Base-by-base conservation (phyloP, 768 basidiomycete species). In the Epithele typhae region DNA sequence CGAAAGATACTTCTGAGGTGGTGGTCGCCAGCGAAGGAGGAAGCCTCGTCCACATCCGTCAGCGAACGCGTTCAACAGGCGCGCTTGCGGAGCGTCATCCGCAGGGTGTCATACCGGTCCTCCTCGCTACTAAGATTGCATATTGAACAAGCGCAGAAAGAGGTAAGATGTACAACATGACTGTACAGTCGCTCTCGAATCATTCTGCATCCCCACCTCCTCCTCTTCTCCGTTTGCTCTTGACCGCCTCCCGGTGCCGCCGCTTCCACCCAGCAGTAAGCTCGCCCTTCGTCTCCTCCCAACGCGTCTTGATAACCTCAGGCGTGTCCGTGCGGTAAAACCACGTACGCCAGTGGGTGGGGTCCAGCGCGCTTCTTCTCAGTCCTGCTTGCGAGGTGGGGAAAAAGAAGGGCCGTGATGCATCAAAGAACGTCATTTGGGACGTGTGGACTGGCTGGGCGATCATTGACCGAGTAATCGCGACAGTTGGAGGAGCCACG, bases 251-350 rank as follows among this genome's bases (percentile, higher is more conserved):
- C 48, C 82, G 76, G 65, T 79, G 81, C 38, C 85, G 65, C 58
- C 78, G 78, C 67, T 87, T 89, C 88, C 89, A 91, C 40, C 79
- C 84, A 50, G 65, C 70, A 43, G 89, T 91, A 62, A 91, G 63
- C 43, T 80, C 77, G 0, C 70, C 73, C 57, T 82, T 84, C 37
- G 70, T 66, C n/a, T 69, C 75, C 57, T 91, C 88, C 87, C 90
- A 91, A 43, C 71, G 65, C 52, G 72, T 72, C 40, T 76, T 71
- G 27, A 88, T 84, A 56, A 81, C 79, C n/a, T 79, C 77, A 32
- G 74, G 71, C 14, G 68, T 74, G 47, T 73, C 70, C 2, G 76
- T 77, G 33, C 77, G 63, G 49, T 66, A 73, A 58, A 84, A 79
- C 42, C 62, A 70, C 8, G 67, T 65, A 36, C 69, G 63, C 74